Conservation (phyloP, 2,329 filamentous ascomycete genomes). For the Thelonectria olida region DNA sequence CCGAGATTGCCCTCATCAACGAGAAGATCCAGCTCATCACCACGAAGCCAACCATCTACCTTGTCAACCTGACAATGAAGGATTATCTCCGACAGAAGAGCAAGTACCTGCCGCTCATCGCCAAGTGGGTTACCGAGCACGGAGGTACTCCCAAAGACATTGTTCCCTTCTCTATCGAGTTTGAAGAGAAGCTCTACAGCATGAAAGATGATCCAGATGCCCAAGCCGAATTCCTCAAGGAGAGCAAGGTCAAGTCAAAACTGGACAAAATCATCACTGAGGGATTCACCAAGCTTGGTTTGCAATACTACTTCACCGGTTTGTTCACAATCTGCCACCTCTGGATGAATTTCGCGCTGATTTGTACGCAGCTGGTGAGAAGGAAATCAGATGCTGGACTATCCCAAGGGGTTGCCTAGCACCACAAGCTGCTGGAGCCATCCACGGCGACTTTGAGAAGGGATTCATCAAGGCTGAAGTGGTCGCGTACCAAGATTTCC, state of each 20-base stretch:
- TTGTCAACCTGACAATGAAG: constrained; percentile 58
- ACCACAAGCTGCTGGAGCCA: constrained; percentile 53
- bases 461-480: constrained; percentile 58
- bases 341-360: constrained; percentile 9
- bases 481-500: constrained; percentile 55
- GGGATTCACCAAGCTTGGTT: constrained; percentile 54
- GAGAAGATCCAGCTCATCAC: constrained; percentile 57
- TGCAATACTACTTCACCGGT: constrained; percentile 57
- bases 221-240: constrained; percentile 48
- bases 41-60: constrained; percentile 56
- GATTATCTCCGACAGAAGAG: constrained; percentile 57
- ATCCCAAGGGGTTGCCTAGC: constrained; percentile 49
- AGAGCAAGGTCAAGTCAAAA: constrained; percentile 52
- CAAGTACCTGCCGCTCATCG: constrained; percentile 55
- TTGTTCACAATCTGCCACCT: constrained; percentile 1
- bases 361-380: constrained; percentile 48
- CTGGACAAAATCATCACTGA: constrained; percentile 55
- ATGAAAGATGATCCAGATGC: constrained; percentile 48
- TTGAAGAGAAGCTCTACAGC: constrained; percentile 54
- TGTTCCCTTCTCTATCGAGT: constrained; percentile 56
- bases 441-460: constrained; percentile 54
- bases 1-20: constrained; percentile 56
- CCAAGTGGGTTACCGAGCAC: constrained; percentile 56
- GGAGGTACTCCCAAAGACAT: constrained; percentile 52
- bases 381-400: constrained; percentile 57